phyloP scores from a whole-genome alignment of 441 rosid genomes.

The Melastoma candidum region DNA sequence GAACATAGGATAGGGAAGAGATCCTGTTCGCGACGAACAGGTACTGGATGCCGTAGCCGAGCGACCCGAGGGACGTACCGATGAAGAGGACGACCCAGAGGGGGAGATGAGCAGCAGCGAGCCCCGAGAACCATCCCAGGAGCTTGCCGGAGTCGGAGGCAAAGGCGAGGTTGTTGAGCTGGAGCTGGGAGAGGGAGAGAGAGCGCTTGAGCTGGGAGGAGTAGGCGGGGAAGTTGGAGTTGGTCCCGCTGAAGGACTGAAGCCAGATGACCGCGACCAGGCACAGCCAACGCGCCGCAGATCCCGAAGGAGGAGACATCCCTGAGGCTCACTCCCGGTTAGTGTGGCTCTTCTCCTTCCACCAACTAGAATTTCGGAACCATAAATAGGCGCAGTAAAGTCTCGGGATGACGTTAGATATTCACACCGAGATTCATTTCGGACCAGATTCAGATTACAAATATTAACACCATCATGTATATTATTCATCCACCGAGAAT shows the following conservation, averaged over 20 bases:
- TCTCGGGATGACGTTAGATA: no score
- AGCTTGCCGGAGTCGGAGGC: slow-evolving; percentile 26
- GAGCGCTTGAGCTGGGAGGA: slow-evolving; percentile 4
- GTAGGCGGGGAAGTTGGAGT: slow-evolving; percentile 10
- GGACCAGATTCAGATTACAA: no score
- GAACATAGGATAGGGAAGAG: slow-evolving; percentile 15
- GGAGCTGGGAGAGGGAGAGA: slow-evolving; percentile 17
- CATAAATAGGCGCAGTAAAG: no score
- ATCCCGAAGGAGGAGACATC: neutral
- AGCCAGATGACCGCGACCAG: slow-evolving; percentile 10
- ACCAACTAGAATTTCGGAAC: no score
- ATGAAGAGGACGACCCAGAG: slow-evolving; percentile 16
- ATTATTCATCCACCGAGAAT: no score
- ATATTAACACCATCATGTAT: no score
- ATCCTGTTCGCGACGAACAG: slow-evolving; percentile 13
- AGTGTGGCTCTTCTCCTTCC: no score
- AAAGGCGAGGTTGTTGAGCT: slow-evolving; percentile 21
- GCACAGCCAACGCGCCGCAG: slow-evolving; percentile 1
- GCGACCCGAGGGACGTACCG: slow-evolving; percentile 18
- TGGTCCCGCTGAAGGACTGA: slow-evolving; percentile 5
- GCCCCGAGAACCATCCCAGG: slow-evolving; percentile 15
- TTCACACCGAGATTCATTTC: no score
- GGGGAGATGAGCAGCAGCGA: slow-evolving; percentile 19
- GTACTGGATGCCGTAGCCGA: slow-evolving; percentile 28
- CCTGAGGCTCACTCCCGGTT: no score